These are phyloP conservation scores for Rossbeevera mucosa DNA, from an alignment of 768 basidiomycete genomes.

Conservation along the genomic window DNA sequence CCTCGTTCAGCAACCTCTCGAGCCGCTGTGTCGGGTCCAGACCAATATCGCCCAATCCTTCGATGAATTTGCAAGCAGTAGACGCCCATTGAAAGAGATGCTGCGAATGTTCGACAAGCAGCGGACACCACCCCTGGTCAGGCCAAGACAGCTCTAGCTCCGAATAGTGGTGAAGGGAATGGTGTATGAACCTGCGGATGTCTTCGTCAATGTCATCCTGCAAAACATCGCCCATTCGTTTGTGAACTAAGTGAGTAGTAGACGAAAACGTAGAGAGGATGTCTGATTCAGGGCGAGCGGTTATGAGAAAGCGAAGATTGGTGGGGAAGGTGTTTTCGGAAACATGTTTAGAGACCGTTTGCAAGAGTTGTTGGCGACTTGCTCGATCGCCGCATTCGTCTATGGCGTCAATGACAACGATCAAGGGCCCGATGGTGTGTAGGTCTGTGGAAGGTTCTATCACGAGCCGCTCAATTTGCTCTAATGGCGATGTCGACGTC, in stretches of 20 bases:
- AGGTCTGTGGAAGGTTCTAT: background rate
- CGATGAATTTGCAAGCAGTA: background rate
- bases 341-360: background rate
- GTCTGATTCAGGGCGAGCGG: background rate
- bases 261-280: background rate
- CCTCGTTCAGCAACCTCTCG: background rate
- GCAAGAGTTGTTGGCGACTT: background rate
- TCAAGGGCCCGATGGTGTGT: background rate
- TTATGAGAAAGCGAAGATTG: background rate
- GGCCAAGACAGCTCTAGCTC: background rate
- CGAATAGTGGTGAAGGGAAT: background rate
- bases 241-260: background rate
- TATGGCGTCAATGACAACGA: background rate
- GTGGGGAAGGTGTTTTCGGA: background rate
- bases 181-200: background rate
- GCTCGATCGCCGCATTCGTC: background rate
- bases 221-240: background rate
- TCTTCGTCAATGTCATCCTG: background rate
- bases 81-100: background rate
- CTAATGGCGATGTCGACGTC: background rate
- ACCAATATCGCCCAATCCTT: background rate
- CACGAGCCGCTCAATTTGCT: background rate
- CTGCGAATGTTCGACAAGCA: background rate
- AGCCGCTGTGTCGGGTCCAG: background rate
- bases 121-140: background rate